Percentiles rank a stretch among this genome's conserved stretches.
Conservation (phyloP, 2,329 filamentous ascomycete genomes). For the Ascochyta pisi region DNA sequence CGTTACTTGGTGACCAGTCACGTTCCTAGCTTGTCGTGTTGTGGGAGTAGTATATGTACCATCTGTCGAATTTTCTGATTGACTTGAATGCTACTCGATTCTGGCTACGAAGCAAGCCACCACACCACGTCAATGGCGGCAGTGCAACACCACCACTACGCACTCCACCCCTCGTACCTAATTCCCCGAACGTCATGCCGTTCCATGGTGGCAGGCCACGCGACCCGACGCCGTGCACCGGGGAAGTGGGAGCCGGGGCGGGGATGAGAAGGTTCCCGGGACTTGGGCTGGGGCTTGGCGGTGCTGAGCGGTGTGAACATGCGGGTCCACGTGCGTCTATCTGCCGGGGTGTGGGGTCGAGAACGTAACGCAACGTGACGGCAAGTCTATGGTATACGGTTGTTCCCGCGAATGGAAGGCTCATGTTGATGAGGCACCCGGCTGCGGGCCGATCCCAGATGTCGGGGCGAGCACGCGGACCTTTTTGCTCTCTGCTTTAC, state of each 20-base stretch:
- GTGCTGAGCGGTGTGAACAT: slow-evolving; percentile 17
- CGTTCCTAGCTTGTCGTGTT: too few relatives aligned
- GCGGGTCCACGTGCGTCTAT: slow-evolving; percentile 1
- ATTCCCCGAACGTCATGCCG: slow-evolving; percentile 3
- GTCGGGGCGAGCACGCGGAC: slow-evolving; percentile 40
- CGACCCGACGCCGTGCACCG: slow-evolving; percentile 3
- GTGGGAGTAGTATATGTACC: too few relatives aligned
- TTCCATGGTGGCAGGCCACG: slow-evolving; percentile 7
- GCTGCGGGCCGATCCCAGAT: slow-evolving; percentile 19
- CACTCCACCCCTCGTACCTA: background rate
- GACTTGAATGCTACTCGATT: background rate
- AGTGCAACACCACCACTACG: background rate
- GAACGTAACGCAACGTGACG: background rate
- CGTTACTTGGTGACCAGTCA: too few relatives aligned
- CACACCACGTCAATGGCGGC: background rate
- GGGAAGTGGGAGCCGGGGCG: slow-evolving; percentile 15
- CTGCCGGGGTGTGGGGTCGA: background rate
- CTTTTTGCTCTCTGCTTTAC: slow-evolving; percentile 36
- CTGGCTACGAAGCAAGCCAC: too few relatives aligned
- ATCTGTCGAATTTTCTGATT: too few relatives aligned
- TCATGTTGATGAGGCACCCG: background rate
- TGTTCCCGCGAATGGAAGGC: slow-evolving; percentile 12
- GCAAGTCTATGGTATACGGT: too few relatives aligned
- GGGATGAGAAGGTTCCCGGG: slow-evolving; percentile 3
- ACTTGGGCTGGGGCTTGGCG: background rate